Evolutionary conservation across 345 rosid genomes (phyloP).

Genomic region (Eucalyptus curtisii): DNA sequence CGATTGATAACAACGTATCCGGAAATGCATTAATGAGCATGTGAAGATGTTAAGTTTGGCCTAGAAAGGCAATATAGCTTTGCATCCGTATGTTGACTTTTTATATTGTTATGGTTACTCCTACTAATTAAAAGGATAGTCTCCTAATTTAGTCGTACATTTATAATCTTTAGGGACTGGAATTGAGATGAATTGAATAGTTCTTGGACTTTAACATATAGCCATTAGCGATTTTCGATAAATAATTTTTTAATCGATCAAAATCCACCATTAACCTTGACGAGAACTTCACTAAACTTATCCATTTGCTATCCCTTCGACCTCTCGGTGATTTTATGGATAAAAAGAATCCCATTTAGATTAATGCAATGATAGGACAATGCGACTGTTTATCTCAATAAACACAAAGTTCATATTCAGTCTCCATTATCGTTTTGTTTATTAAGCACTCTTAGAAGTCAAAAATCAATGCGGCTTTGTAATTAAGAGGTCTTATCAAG

Average conservation of each 20-base stretch:
- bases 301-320: background rate
- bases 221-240: fast-evolving
- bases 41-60: background rate
- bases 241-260: background rate
- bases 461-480: no score
- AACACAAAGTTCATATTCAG: fast-evolving
- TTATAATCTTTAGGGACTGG: background rate
- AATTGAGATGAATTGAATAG: background rate
- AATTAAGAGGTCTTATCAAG: background rate
- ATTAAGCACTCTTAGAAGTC: background rate
- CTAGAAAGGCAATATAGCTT: background rate
- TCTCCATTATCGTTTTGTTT: background rate
- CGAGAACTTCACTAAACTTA: fast-evolving
- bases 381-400: fast-evolving
- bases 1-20: background rate
- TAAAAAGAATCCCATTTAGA: background rate
- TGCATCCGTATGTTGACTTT: background rate
- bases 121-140: background rate
- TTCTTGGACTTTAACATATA: background rate
- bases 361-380: fast-evolving
- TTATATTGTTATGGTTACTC: background rate
- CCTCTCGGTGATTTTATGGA: background rate
- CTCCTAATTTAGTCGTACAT: background rate
- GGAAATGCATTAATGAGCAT: background rate
- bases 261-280: background rate